These are phyloP conservation scores for Cladobotryum protrusum DNA, from an alignment of 2,329 filamentous ascomycete species.

Conservation along the genomic window DNA sequence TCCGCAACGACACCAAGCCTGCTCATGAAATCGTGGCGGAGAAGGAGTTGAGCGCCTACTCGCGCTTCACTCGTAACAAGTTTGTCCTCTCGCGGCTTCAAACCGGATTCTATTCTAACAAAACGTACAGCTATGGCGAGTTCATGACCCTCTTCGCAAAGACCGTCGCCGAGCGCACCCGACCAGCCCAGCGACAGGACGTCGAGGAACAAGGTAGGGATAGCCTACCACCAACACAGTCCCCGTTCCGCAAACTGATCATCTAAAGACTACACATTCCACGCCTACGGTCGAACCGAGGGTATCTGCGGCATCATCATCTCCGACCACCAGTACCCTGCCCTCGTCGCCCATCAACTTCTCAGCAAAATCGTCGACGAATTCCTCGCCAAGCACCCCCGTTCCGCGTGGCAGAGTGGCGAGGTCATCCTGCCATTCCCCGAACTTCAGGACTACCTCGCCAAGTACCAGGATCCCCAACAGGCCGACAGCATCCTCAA, in stretches of 20 bases:
- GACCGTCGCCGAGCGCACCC: constrained; percentile 80
- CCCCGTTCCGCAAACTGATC: too few species aligned
- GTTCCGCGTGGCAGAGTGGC: constrained; percentile 57
- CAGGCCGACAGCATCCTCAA: constrained; percentile 89
- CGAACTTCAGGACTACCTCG: constrained; percentile 69
- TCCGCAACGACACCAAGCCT: constrained; percentile 73
- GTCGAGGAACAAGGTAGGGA: constrained; percentile 73
- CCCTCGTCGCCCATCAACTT: constrained; percentile 76
- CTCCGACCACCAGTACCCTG: constrained; percentile 67
- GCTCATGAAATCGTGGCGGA: constrained; percentile 70
- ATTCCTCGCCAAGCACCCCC: constrained; percentile 71
- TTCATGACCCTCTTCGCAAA: constrained; percentile 83
- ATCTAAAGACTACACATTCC: constrained; percentile 59
- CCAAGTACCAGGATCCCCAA: constrained; percentile 75
- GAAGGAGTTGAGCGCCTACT: constrained; percentile 72
- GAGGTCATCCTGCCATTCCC: constrained; percentile 56
- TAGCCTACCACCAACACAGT: too few species aligned
- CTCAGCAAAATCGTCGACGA: constrained; percentile 83
- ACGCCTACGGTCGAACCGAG: constrained; percentile 69
- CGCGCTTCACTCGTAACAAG: constrained; percentile 70
- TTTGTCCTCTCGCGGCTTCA: constrained; percentile 30
- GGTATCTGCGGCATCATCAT: constrained; percentile 73
- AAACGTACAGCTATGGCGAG: constrained; percentile 38
- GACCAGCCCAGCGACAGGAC: constrained; percentile 74
- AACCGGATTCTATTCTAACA: constrained; percentile 7